Percentiles rank a stretch among this genome's conserved stretches.
Evolutionary conservation across 495 filamentous ascomycete species (phyloP).

Genomic region (Penicillium dipodomyicola): DNA sequence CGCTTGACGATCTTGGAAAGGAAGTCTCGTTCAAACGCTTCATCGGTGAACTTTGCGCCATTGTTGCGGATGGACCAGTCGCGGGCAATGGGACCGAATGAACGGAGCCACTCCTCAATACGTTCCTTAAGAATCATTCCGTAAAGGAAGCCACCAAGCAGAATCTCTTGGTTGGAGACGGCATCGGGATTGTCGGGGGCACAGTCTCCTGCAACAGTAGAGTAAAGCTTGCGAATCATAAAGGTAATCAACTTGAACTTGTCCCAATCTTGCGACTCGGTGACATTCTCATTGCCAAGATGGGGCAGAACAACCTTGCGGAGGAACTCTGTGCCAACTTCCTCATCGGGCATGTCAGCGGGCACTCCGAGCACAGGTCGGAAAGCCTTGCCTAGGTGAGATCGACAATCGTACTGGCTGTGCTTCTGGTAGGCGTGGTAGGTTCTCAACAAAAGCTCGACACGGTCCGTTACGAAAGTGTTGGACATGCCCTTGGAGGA

Average conservation of each 20-base stretch:
- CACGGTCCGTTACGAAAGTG: slow-evolving; percentile 90
- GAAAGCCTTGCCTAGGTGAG: slow-evolving; percentile 87
- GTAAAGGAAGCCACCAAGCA: slow-evolving; percentile 90
- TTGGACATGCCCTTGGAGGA: slow-evolving; percentile 75
- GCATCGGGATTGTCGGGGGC: slow-evolving; percentile 93
- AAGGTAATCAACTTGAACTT: slow-evolving; percentile 94
- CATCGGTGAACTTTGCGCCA: slow-evolving; percentile 62
- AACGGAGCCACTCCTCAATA: slow-evolving; percentile 80
- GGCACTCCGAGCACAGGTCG: slow-evolving; percentile 77
- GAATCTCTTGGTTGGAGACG: slow-evolving; percentile 88
- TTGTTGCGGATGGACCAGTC: slow-evolving; percentile 70
- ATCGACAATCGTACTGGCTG: slow-evolving; percentile 69
- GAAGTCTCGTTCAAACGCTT: slow-evolving; percentile 75
- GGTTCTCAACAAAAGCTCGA: slow-evolving; percentile 86
- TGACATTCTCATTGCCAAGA: slow-evolving; percentile 77
- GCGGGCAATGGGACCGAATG: slow-evolving; percentile 55
- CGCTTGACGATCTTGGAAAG: slow-evolving; percentile 68
- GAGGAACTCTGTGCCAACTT: slow-evolving; percentile 85
- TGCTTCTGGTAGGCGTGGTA: slow-evolving; percentile 88
- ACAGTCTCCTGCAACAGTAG: slow-evolving; percentile 88
- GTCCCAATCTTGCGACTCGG: slow-evolving; percentile 75
- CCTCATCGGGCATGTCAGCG: slow-evolving; percentile 77
- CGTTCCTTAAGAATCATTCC: slow-evolving; percentile 94
- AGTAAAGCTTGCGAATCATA: slow-evolving; percentile 94
- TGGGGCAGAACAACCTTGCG: slow-evolving; percentile 87